Evolutionary conservation across 768 basidiomycete genomes (phyloP), one percentile per base, ranked within the genome.

Genomic region (Polyporus arcularius): DNA sequence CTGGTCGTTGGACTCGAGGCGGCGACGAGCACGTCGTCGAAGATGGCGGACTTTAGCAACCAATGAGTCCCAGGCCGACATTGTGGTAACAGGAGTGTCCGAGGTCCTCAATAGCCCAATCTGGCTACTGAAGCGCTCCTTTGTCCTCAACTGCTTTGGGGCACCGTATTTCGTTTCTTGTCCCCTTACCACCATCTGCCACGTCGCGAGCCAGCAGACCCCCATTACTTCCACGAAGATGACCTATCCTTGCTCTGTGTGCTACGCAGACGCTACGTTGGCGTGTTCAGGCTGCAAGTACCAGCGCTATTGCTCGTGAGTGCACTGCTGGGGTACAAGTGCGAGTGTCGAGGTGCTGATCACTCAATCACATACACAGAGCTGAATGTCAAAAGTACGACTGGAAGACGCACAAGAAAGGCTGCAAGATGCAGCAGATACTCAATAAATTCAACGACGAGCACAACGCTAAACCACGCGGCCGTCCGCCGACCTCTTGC

Each of bases 361-460:
- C 15, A 10, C 5, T 15, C 18, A 6, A 42, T n/a, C 12, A n/a
- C 14, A 47, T 9, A 15, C 32, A 4, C 30, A 64, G 58, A 21
- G 56, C 50, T 31, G 57, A 55, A 48, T 75, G 72, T 56, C 74
- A 75, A 62, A 70, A 67, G 42, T 53, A 57, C 21, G 67, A 69
- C 42, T 76, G 74, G 75, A 50, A 65, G 2, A 60, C 41, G 0
- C 75, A 75, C 55, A 75, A 76, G 64, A 72, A 71, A 42, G 73
- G 71, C 48, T 76, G 75, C 58, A 67, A 72, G 56, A 69, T 75
- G 15, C 62, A 76, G 16, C 67, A 73, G 46, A 68, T 68, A 48
- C 47, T 76, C 11, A 68, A 72, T 58, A 30, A 32, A 9, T 15
- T 62, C n/a, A 54, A 62, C 16, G 52, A 53, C 3, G 71, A 71